phyloP scores from a whole-genome alignment of 495 filamentous ascomycete species.

The Rhypophila decipiens region DNA sequence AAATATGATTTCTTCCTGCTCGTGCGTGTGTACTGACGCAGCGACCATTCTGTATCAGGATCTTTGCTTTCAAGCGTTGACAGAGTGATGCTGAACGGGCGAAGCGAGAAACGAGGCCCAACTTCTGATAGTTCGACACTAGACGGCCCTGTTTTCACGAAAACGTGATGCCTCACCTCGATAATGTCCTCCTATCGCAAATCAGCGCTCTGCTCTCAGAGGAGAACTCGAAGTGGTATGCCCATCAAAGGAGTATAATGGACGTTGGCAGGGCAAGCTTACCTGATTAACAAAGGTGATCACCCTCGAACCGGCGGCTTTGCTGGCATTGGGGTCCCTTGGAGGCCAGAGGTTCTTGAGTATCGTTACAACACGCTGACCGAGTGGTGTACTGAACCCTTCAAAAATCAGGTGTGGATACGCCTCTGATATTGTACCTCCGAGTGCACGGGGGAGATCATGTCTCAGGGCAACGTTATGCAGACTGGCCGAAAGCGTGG shows the following conservation, averaged over 20 bases:
- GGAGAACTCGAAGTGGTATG: too few species aligned
- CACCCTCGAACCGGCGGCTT: conserved; percentile 78
- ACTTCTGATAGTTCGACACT: conserved; percentile 92
- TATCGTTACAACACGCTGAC: conserved; percentile 78
- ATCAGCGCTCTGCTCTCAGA: too few species aligned
- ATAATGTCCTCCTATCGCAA: conserved; percentile 89
- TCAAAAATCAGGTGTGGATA: conserved; percentile 97
- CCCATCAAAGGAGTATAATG: too few species aligned
- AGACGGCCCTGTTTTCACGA: conserved; percentile 68
- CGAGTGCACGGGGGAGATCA: conserved; percentile 81
- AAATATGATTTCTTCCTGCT: conserved; percentile 89
- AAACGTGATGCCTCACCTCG: conserved; percentile 54
- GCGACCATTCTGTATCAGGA: conserved; percentile 92
- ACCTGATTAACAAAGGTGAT: conserved; percentile 81
- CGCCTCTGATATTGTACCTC: conserved; percentile 86
- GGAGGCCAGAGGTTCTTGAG: conserved; percentile 94
- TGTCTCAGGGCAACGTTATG: conserved; percentile 83
- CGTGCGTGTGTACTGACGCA: conserved; percentile 92
- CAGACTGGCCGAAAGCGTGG: conserved; percentile 83
- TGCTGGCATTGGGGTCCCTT: conserved; percentile 59
- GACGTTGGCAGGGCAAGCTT: neutral
- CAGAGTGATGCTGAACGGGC: conserved; percentile 85
- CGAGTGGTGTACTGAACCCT: conserved; percentile 79
- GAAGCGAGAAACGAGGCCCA: conserved; percentile 93
- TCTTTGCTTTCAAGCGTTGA: conserved; percentile 94